Percentiles rank a stretch among this genome's conserved stretches.
Evolutionary conservation across 2,329 filamentous ascomycete species (phyloP).

Genomic region (Herpotrichia juniperi): DNA sequence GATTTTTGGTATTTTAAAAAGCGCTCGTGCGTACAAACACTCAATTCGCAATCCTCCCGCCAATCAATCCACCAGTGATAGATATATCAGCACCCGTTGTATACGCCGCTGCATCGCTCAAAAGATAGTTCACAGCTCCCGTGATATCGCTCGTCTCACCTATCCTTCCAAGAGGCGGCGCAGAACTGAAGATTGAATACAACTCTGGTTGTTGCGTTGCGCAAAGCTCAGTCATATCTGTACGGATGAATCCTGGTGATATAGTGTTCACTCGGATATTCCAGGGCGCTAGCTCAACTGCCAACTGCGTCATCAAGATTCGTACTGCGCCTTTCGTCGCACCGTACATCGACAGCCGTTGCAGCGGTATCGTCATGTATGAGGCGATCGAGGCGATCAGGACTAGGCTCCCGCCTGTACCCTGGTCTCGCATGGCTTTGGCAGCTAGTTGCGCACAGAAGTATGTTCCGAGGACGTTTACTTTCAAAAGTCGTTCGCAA

Average conservation of each 20-base stretch:
- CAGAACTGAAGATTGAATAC: conserved; percentile 19
- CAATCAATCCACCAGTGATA: conserved; percentile 51
- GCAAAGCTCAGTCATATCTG: conserved; percentile 38
- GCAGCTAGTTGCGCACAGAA: conserved; percentile 49
- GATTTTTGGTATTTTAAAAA: too few relatives aligned
- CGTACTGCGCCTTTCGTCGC: conserved; percentile 52
- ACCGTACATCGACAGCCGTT: conserved; percentile 52
- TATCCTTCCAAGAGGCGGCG: conserved; percentile 47
- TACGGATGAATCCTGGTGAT: conserved; percentile 41
- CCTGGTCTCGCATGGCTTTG: conserved; percentile 50
- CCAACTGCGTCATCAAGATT: conserved; percentile 48
- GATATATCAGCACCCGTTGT: conserved; percentile 54
- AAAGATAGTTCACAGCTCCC: conserved; percentile 50
- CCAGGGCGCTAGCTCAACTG: conserved; percentile 38
- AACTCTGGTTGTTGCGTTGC: conserved; percentile 1
- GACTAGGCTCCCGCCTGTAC: conserved; percentile 48
- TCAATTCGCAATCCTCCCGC: not conserved
- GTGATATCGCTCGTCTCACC: conserved; percentile 53
- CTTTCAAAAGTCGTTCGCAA: conserved; percentile 48
- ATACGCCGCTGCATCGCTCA: conserved; percentile 52
- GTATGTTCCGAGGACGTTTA: conserved; percentile 53
- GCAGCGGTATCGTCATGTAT: conserved; percentile 45
- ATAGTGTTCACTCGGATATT: conserved; percentile 41
- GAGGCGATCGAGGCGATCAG: conserved; percentile 48
- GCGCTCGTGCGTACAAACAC: too few relatives aligned